phyloP scores from a whole-genome alignment of 2,329 filamentous ascomycete species.

The Fusarium decemcellulare region DNA sequence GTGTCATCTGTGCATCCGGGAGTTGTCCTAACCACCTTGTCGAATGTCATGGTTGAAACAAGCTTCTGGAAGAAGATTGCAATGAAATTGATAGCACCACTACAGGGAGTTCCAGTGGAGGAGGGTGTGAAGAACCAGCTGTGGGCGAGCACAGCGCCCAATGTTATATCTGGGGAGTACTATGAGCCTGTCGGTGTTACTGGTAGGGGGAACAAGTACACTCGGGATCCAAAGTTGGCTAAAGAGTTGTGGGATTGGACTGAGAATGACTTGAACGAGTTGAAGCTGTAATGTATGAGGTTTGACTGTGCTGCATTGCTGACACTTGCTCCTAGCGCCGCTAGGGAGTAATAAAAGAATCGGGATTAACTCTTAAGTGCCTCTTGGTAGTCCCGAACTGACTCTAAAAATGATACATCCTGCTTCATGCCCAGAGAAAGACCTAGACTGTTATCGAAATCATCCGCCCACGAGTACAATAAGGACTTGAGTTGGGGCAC shows the following conservation, averaged over 20 bases:
- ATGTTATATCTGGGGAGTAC: neutral
- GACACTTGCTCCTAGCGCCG: too few relatives aligned
- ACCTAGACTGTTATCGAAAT: too few relatives aligned
- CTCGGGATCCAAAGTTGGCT: neutral
- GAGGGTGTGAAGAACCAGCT: constrained; percentile 2
- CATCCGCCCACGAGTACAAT: too few relatives aligned
- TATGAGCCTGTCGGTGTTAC: neutral
- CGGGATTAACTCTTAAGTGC: too few relatives aligned
- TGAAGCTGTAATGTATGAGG: neutral
- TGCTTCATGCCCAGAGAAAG: too few relatives aligned
- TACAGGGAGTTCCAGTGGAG: neutral
- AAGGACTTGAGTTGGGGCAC: too few relatives aligned
- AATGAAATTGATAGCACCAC: too few relatives aligned
- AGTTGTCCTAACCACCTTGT: neutral
- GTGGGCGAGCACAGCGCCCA: neutral
- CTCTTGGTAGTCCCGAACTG: too few relatives aligned
- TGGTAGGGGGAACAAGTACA: neutral
- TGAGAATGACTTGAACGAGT: neutral
- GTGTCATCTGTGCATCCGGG: neutral
- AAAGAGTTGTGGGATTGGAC: neutral
- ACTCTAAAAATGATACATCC: too few relatives aligned
- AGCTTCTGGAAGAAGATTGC: too few relatives aligned
- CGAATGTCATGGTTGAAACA: neutral
- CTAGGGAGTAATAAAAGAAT: too few relatives aligned
- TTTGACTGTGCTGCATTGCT: too few relatives aligned